These are phyloP conservation scores for Neurospora intermedia DNA, from an alignment of 495 filamentous ascomycete species.

Conservation along the genomic window DNA sequence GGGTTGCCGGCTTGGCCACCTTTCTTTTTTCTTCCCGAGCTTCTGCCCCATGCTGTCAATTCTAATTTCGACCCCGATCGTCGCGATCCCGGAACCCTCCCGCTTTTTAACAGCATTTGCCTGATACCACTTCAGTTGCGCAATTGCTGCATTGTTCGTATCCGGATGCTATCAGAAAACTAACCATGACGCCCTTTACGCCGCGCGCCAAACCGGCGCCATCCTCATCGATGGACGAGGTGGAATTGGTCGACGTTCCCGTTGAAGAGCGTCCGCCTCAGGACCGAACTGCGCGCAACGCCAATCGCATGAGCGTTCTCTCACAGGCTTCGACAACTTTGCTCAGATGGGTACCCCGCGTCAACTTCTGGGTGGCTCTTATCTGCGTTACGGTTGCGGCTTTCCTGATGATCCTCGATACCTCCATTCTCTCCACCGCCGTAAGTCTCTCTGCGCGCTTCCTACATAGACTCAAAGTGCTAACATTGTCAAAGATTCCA, in stretches of 20 bases:
- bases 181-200: not conserved
- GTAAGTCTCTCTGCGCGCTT: slow-evolving; percentile 5
- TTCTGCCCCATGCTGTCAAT: not conserved
- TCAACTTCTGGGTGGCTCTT: slow-evolving; percentile 6
- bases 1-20: not conserved
- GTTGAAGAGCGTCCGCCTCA: not conserved
- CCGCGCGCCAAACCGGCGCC: not conserved
- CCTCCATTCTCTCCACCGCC: slow-evolving; percentile 40
- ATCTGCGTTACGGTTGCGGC: slow-evolving; percentile 22
- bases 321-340: not conserved
- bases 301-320: not conserved
- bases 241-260: not conserved
- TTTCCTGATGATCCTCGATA: slow-evolving; percentile 42
- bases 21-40: not conserved
- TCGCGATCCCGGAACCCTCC: not conserved
- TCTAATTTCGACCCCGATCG: not conserved
- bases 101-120: not conserved
- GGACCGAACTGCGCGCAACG: not conserved
- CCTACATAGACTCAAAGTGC: not conserved
- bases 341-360: not conserved
- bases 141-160: not conserved
- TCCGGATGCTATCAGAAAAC: not conserved
- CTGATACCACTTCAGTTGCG: not conserved
- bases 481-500: slow-evolving; percentile 22
- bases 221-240: not conserved